Base-by-base conservation (phyloP, 495 filamentous ascomycete genomes). In the Neurospora sp. region DNA sequence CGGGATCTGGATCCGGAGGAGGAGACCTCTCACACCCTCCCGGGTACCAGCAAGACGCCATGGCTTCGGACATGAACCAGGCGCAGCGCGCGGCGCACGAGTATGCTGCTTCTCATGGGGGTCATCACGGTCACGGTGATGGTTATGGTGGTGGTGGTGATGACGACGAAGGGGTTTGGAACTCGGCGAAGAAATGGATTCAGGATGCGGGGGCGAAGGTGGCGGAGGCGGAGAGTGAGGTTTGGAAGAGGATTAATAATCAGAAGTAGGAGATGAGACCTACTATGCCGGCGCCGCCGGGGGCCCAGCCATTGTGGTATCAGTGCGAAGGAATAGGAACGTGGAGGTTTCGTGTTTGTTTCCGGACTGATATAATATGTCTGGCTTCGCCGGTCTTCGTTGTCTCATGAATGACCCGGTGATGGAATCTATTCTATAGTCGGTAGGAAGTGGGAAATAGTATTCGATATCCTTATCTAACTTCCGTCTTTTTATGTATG, bases 211-310 rank as follows among this genome's bases (percentile, higher is more conserved):
- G 91, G 71, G 82, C 84, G 74, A 90, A 88, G 79, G 77, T 92
- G 70, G 85, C 83, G 13, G 88, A 89, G 71, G 88, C 88, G 24
- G 90, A 92, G 81, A 88, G 84, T 73, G 88, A 90, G 82, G 87
- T 92, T n/a, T 93, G 92, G 91, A 90, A 83, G 82, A 85, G 85
- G 79, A 90, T 91, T 76, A 91, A 90, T 79, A 84, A 4, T 17
- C 54, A 83, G 77, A 80, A 85, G 72, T 82, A 77, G 71, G 19
- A n/a, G 28, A n/a, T 13, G n/a, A 31, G 69, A 24, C 21, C 24
- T 59, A 9, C 38, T 11, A 28, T 28, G 24, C 24, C 24, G 24
- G 24, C 24, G 24, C 24, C 24, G 24, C 24, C 24, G 43, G n/a
- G 7, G 43, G 10, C 24, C 8, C n/a, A 5, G n/a, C 3, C 43